A percentile compares a stretch with the other conserved stretches of the same genome.
Evolutionary conservation across 306 rosid species (phyloP).

Genomic region (Mimosa pudica): DNA sequence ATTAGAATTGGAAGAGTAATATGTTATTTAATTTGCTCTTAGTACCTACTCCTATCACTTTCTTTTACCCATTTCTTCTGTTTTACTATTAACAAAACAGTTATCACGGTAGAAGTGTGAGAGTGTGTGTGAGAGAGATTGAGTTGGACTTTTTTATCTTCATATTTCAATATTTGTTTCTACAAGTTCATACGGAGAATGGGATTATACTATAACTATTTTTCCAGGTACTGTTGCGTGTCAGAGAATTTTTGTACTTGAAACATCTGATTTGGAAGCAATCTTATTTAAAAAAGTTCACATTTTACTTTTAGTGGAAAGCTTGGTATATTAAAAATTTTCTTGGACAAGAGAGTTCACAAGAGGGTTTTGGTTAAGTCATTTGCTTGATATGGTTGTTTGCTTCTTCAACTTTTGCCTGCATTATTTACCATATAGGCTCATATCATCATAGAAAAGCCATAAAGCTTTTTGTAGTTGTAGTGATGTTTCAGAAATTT

Average conservation of each 20-base stretch:
- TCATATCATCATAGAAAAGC: slow-evolving; percentile 4
- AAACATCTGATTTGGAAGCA: neutral
- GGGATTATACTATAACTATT: neutral
- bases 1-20: neutral
- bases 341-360: neutral
- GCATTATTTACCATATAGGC: slow-evolving; percentile 22
- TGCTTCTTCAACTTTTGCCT: slow-evolving; percentile 19
- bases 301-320: neutral
- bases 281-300: neutral
- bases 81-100: neutral
- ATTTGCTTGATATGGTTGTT: neutral
- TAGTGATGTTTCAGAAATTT: neutral
- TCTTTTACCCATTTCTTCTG: slow-evolving; percentile 3
- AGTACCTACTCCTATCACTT: neutral
- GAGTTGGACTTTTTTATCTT: slow-evolving; percentile 40
- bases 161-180: neutral
- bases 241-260: slow-evolving; percentile 10
- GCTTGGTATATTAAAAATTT: neutral
- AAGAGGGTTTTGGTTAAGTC: neutral
- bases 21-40: slow-evolving; percentile 20
- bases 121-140: slow-evolving; percentile 4
- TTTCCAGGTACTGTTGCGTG: neutral
- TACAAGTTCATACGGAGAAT: neutral
- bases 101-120: neutral
- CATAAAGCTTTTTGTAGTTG: neutral